Conservation (phyloP, 1,284 basidiomycete genomes). For the Tilletiaria anomala region DNA sequence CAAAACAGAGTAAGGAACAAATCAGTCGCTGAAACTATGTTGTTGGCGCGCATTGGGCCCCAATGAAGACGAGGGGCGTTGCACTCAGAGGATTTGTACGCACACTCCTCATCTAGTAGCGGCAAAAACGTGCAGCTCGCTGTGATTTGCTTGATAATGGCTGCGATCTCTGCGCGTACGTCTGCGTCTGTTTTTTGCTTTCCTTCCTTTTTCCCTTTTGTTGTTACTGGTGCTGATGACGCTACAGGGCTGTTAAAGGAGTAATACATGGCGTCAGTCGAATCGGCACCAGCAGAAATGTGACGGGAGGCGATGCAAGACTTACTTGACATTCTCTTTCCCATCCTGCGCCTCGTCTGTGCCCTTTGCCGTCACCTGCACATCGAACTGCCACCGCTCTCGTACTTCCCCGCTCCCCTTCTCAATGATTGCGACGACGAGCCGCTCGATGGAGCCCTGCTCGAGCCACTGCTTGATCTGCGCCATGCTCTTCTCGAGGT, state of each 20-base stretch:
- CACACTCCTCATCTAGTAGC: slow-evolving; percentile 81
- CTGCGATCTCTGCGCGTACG: slow-evolving; percentile 91
- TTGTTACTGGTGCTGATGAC: background rate
- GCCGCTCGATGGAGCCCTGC: slow-evolving; percentile 70
- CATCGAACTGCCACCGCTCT: slow-evolving; percentile 96
- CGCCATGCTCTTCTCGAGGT: slow-evolving; percentile 74
- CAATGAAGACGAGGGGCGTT: background rate
- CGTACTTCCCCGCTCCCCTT: slow-evolving; percentile 80
- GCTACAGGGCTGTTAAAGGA: background rate
- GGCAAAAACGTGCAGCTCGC: slow-evolving; percentile 90
- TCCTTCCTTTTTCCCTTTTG: slow-evolving; percentile 6
- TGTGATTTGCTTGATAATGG: slow-evolving; percentile 96
- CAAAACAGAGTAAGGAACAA: background rate
- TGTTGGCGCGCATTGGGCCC: background rate
- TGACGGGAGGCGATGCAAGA: too few species aligned
- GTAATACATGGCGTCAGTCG: too few species aligned
- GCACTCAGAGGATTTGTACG: slow-evolving; percentile 40
- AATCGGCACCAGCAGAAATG: too few species aligned
- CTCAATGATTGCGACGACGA: slow-evolving; percentile 89
- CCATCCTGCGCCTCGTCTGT: slow-evolving; percentile 12
- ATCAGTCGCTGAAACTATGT: too few species aligned
- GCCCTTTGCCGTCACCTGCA: slow-evolving; percentile 58
- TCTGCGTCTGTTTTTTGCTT: slow-evolving; percentile 59
- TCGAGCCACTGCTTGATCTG: slow-evolving; percentile 68
- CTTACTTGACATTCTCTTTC: slow-evolving; percentile 5